phyloP scores from a whole-genome alignment of 805 yeast genomes.

The Lipomyces lipofer region DNA sequence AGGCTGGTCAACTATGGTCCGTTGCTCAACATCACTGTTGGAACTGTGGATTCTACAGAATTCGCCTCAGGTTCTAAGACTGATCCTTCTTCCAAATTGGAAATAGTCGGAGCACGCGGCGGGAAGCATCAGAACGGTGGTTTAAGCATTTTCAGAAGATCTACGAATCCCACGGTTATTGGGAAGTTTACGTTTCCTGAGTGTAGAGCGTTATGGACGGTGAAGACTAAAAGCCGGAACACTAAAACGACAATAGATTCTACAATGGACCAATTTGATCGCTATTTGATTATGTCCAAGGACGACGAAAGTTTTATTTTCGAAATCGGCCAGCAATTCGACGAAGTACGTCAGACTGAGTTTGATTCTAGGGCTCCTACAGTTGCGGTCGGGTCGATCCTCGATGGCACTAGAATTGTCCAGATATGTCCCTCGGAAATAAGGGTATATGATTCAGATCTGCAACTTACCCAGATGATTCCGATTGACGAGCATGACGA shows the following conservation, averaged over 20 bases:
- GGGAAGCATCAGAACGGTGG: conserved; percentile 51
- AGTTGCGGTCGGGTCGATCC: conserved; percentile 63
- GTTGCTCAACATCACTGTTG: conserved; percentile 64
- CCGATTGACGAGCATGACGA: conserved; percentile 17
- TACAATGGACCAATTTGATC: conserved; percentile 25
- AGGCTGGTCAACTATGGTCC: conserved; percentile 70
- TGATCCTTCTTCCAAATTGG: conserved; percentile 34
- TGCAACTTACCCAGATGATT: conserved; percentile 48
- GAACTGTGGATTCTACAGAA: conserved; percentile 35
- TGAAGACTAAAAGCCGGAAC: conserved; percentile 38
- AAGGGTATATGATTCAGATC: conserved; percentile 60
- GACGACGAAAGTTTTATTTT: conserved; percentile 44
- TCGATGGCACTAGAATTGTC: conserved; percentile 57
- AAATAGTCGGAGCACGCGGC: conserved; percentile 72
- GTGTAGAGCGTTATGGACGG: conserved; percentile 76
- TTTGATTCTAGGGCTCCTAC: conserved; percentile 66
- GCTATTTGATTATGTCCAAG: conserved; percentile 35
- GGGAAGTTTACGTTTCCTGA: conserved; percentile 69
- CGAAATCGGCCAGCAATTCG: conserved; percentile 46
- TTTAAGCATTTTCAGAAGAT: conserved; percentile 63
- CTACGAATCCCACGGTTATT: conserved; percentile 65
- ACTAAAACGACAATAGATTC: conserved; percentile 19
- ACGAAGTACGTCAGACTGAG: conserved; percentile 59
- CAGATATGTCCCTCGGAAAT: conserved; percentile 73
- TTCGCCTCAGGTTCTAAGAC: not conserved